Percentiles rank a stretch among this genome's conserved stretches.
Conservation (phyloP, 371 early-diverging fungal species). For the Mucor saturninus region DNA sequence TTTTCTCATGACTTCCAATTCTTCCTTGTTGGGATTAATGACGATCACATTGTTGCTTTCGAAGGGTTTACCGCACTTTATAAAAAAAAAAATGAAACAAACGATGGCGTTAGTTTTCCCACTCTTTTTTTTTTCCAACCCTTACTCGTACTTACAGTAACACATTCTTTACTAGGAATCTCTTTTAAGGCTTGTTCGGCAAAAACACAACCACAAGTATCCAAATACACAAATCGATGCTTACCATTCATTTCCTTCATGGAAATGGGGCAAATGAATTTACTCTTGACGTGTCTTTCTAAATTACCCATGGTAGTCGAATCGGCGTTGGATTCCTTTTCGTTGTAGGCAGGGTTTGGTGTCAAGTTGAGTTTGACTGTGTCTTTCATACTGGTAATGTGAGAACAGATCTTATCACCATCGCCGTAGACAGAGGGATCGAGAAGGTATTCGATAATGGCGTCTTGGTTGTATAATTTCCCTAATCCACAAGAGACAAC, state of each 20-base stretch:
- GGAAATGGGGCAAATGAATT: slow-evolving; percentile 90
- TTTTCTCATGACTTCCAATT: slow-evolving; percentile 58
- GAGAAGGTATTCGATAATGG: slow-evolving; percentile 83
- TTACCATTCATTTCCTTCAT: slow-evolving; percentile 95
- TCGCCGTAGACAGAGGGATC: slow-evolving; percentile 81
- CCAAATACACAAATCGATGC: slow-evolving; percentile 76
- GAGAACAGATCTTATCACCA: slow-evolving; percentile 79
- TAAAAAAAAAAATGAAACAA: slow-evolving; percentile 7
- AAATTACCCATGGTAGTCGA: slow-evolving; percentile 50
- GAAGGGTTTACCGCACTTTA: slow-evolving; percentile 73
- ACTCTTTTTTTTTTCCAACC: no score
- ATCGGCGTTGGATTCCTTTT: slow-evolving; percentile 38
- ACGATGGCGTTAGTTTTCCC: no score
- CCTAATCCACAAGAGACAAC: slow-evolving; percentile 85
- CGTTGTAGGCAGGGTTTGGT: slow-evolving; percentile 71
- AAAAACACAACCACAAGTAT: slow-evolving; percentile 89
- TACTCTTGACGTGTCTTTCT: slow-evolving; percentile 60
- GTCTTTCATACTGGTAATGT: slow-evolving; percentile 78
- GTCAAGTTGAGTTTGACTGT: slow-evolving; percentile 76
- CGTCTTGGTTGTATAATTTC: slow-evolving; percentile 91
- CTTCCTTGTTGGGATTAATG: slow-evolving; percentile 76
- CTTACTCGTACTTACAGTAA: slow-evolving; percentile 48
- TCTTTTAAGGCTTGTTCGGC: slow-evolving; percentile 86
- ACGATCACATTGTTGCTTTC: slow-evolving; percentile 66
- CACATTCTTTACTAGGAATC: slow-evolving; percentile 64